These are phyloP conservation scores for Neurospora sp. DNA, from an alignment of 495 filamentous ascomycete species.

Conservation along the genomic window DNA sequence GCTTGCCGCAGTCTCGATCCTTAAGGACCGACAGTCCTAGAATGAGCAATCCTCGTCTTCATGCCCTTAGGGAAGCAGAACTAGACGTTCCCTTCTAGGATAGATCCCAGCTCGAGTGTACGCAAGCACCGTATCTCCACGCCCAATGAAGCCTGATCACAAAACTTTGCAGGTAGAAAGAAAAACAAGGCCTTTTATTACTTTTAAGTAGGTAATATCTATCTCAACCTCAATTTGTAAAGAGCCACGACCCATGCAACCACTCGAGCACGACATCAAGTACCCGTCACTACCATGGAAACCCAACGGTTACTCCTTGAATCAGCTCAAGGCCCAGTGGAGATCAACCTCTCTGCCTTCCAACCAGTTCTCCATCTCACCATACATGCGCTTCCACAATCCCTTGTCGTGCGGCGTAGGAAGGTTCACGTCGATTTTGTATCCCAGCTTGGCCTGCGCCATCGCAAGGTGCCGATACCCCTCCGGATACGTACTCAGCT, in stretches of 20 bases:
- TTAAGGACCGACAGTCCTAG: not conserved
- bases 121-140: not conserved
- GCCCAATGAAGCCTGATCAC: not conserved
- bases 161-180: not conserved
- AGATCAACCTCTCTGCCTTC: conserved; percentile 24
- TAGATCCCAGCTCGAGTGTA: not conserved
- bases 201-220: not conserved
- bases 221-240: not conserved
- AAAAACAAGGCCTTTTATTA: not conserved
- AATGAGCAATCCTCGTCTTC: not conserved
- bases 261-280: not conserved
- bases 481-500: conserved; percentile 39
- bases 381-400: conserved; percentile 31
- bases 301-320: not conserved
- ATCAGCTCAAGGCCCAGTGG: conserved; percentile 10
- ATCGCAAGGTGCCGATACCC: conserved; percentile 49
- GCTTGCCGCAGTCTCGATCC: not conserved
- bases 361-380: conserved; percentile 36
- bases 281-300: not conserved
- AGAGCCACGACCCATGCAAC: not conserved
- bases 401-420: conserved; percentile 23
- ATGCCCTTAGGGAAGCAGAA: not conserved
- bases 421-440: conserved; percentile 29
- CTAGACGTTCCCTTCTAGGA: not conserved
- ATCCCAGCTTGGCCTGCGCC: conserved; percentile 34